phyloP scores from a whole-genome alignment of 352 stramenopile species.

The Globisporangium echinulatum region DNA sequence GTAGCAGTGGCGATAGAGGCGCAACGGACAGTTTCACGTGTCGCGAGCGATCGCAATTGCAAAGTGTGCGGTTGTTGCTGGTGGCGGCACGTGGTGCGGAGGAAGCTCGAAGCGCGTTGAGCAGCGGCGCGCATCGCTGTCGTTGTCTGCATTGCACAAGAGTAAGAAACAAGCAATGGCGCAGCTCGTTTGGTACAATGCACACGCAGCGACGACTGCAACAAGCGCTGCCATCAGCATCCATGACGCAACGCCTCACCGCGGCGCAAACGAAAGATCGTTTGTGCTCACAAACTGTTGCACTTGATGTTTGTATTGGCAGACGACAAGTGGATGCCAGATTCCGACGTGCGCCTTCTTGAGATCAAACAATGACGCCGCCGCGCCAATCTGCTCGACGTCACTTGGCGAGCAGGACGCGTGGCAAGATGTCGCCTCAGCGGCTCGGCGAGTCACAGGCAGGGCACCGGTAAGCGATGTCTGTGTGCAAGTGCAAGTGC shows the following conservation, averaged over 20 bases:
- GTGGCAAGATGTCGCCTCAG: neutral
- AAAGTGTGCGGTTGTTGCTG: constrained; percentile 6
- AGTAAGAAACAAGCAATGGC: neutral
- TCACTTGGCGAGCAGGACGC: neutral
- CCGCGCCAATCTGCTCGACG: neutral
- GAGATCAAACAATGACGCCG: neutral
- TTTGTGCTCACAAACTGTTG: too few species aligned
- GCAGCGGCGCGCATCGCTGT: constrained; percentile 5
- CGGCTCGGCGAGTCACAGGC: too few species aligned
- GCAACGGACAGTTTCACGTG: constrained; percentile 10
- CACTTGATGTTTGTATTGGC: neutral
- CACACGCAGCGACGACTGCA: too few species aligned
- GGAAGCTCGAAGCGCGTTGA: constrained; percentile 3
- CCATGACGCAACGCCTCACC: too few species aligned
- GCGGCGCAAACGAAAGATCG: too few species aligned
- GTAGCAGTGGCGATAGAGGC: neutral
- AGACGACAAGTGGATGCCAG: neutral
- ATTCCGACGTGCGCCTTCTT: constrained; percentile 1
- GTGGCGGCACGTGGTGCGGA: neutral
- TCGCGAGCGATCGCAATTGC: constrained; percentile 10
- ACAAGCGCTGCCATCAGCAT: too few species aligned
- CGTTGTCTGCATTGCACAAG: too few species aligned
- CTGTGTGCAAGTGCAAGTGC: too few species aligned
- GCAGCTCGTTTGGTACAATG: neutral
- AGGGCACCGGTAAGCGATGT: too few species aligned